Evolutionary conservation across 768 basidiomycete genomes (phyloP).

Genomic region (Leccinum obscurum): DNA sequence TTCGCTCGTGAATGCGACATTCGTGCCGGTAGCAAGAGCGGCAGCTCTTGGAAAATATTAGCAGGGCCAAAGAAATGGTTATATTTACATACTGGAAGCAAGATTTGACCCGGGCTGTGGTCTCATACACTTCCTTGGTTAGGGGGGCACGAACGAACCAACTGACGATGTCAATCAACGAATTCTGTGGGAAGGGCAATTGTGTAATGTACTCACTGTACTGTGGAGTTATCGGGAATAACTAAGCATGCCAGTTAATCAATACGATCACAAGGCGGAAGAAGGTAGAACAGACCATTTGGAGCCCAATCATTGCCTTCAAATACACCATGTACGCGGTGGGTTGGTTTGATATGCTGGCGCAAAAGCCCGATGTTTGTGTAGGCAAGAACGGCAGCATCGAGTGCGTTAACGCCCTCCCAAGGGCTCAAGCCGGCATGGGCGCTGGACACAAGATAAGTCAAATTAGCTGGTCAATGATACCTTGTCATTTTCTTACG

Average conservation of each 20-base stretch:
- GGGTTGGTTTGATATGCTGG: slow-evolving; percentile 77
- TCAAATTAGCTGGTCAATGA: neutral
- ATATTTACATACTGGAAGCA: slow-evolving; percentile 64
- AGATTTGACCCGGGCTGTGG: slow-evolving; percentile 58
- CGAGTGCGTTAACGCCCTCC: slow-evolving; percentile 82
- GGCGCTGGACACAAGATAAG: slow-evolving; percentile 45
- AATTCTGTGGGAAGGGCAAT: neutral
- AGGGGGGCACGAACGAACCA: slow-evolving; percentile 77
- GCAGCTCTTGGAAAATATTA: slow-evolving; percentile 49
- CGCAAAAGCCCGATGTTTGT: slow-evolving; percentile 76
- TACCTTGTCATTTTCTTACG: slow-evolving; percentile 43
- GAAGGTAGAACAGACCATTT: slow-evolving; percentile 49
- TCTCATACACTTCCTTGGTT: slow-evolving; percentile 56
- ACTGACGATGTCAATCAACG: slow-evolving; percentile 30
- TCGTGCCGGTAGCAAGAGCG: slow-evolving; percentile 65
- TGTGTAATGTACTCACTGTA: slow-evolving; percentile 46
- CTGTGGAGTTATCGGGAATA: slow-evolving; percentile 78
- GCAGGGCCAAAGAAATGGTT: neutral
- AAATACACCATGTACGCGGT: slow-evolving; percentile 80
- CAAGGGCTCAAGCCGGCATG: slow-evolving; percentile 81
- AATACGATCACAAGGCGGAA: neutral
- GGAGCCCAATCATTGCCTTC: slow-evolving; percentile 74
- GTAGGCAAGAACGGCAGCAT: slow-evolving; percentile 87
- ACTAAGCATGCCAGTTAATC: slow-evolving; percentile 42
- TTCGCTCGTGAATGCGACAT: slow-evolving; percentile 41